Evolutionary conservation across 805 yeast species (phyloP), one percentile per base, ranked within the genome.

Genomic region (Phaffomyces antillensis): DNA sequence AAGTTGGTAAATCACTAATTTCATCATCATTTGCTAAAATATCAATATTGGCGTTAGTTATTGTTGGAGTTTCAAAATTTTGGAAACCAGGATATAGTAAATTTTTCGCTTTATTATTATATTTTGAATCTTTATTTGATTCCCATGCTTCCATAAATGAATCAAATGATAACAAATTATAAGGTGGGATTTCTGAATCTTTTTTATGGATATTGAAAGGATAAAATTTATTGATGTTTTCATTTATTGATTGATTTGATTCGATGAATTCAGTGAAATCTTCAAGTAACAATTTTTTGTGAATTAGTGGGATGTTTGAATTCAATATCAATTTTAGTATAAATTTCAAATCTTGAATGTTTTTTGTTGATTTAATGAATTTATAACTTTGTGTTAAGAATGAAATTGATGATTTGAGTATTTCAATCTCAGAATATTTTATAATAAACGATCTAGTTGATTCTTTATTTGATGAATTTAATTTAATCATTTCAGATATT

Each of bases 351-450:
- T 66, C 66, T 2, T n/a, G 4, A 12, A 20, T 20, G 7, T 18
- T 24, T 20, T n/a, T 17, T 5, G 12, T n/a, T 35, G 52, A 43
- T 20, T 68, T 70, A 49, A 81, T 83, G 53, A 74, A 78, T 39
- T 76, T 74, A 48, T 82, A 71, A 48, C 64, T 79, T 35, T 72
- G 70, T 11, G 61, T 56, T 89, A 89, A 83, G 52, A 80, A 84
- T 18, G 68, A 53, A 6, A 61, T 60, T 1, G 79, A 73, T 7
- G 63, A 54, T 37, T 62, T 62, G 13, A 81, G 54, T 11, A 7
- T 9, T 7, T 54, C 52, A 20, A 50, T 42, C 20, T 53, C 61
- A 17, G 61, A 47, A 44, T 57, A 66, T 17, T 45, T 48, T 23
- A 53, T 56, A 25, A 67, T 52, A 24, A 54, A 46, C 48, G 62